phyloP scores from a whole-genome alignment of 768 basidiomycete genomes.

The Piloderma croceum region DNA sequence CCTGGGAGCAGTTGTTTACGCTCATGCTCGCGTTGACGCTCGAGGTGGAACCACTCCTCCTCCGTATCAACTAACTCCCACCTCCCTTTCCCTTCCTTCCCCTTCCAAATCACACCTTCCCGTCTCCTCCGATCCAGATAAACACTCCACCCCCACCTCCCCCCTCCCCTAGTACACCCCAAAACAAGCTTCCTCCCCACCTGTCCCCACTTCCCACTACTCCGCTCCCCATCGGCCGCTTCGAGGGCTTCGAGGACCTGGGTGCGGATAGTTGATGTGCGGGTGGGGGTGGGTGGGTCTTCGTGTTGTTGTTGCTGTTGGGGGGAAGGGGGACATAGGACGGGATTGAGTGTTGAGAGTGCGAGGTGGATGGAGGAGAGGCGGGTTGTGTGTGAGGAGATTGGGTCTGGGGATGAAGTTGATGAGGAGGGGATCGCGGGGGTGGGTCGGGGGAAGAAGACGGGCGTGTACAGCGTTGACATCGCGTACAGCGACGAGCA shows the following conservation, averaged over 20 bases:
- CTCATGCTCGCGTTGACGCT: conserved; percentile 13
- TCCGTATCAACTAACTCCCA: conserved; percentile 43
- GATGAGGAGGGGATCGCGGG: too few species aligned
- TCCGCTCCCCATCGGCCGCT: conserved; percentile 32
- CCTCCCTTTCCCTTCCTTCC: conserved; percentile 20
- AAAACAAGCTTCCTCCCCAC: conserved; percentile 36
- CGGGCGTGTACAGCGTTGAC: too few species aligned
- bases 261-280: conserved; percentile 27
- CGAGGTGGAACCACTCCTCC: conserved; percentile 44
- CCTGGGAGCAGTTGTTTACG: neutral
- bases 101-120: conserved; percentile 16
- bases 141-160: conserved; percentile 21
- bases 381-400: too few species aligned
- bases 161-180: conserved; percentile 34
- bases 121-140: conserved; percentile 20
- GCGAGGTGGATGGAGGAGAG: too few species aligned
- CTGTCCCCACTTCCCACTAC: conserved; percentile 43
- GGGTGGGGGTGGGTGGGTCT: too few species aligned
- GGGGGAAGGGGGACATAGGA: too few species aligned
- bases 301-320: too few species aligned
- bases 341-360: too few species aligned
- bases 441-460: too few species aligned
- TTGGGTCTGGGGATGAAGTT: too few species aligned
- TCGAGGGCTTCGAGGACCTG: conserved; percentile 31
- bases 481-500: too few species aligned